Percentiles rank a stretch among this genome's conserved stretches.
Conservation (phyloP, 441 rosid species). For the Adansonia grandidieri region DNA sequence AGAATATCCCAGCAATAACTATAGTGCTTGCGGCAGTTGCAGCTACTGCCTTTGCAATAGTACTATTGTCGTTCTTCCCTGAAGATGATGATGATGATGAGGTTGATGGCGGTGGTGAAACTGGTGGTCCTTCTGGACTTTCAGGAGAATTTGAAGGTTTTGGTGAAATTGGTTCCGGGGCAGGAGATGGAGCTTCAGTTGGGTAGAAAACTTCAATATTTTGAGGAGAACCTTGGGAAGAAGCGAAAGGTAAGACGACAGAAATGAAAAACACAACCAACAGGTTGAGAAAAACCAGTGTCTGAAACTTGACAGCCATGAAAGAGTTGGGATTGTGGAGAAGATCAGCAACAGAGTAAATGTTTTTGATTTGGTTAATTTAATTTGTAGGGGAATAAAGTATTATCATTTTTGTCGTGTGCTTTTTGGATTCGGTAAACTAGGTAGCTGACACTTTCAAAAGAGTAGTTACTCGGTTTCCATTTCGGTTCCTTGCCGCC, state of each 20-base stretch:
- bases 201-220: slow-evolving; percentile 73
- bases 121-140: neutral
- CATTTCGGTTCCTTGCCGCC: slow-evolving; percentile 16
- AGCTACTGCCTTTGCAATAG: slow-evolving; percentile 63
- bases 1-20: slow-evolving; percentile 58
- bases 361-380: neutral
- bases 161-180: slow-evolving; percentile 26
- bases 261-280: slow-evolving; percentile 26
- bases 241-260: slow-evolving; percentile 37
- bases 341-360: neutral
- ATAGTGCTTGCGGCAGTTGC: slow-evolving; percentile 68
- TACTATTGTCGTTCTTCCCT: slow-evolving; percentile 24
- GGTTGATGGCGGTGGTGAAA: neutral
- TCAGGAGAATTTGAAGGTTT: neutral
- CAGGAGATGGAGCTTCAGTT: slow-evolving; percentile 28
- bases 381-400: neutral
- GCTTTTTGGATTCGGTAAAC: slow-evolving; percentile 26
- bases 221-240: slow-evolving; percentile 52
- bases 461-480: slow-evolving; percentile 20
- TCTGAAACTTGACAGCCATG: slow-evolving; percentile 53
- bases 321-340: slow-evolving; percentile 31
- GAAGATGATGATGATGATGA: slow-evolving; percentile 27
- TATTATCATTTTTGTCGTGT: slow-evolving; percentile 6
- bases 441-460: slow-evolving; percentile 41
- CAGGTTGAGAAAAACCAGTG: slow-evolving; percentile 35